Percentiles rank a stretch among this genome's conserved stretches.
Conservation (phyloP, 345 rosid species). For the Geranium rotundifolium region DNA sequence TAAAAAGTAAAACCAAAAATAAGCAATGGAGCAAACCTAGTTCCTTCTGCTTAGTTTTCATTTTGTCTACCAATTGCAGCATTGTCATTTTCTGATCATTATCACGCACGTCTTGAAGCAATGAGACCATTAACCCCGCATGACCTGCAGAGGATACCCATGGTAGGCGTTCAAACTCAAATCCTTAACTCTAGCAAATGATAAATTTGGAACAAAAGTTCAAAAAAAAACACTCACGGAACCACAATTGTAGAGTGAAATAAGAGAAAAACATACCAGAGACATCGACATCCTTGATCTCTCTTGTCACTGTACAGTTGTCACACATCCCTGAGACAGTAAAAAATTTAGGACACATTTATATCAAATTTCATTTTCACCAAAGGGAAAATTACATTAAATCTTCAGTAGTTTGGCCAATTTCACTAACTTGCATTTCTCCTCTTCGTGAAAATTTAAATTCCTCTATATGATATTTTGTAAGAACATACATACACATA, state of each 20-base stretch:
- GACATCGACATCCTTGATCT: constrained; percentile 57
- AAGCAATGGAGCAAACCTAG: constrained; percentile 39
- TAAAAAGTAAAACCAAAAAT: too few relatives aligned
- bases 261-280: constrained; percentile 40
- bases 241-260: constrained; percentile 2
- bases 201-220: neutral
- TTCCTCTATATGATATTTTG: too few relatives aligned
- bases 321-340: constrained; percentile 79
- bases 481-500: too few relatives aligned
- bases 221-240: neutral
- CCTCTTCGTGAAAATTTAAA: too few relatives aligned
- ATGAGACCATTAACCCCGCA: constrained; percentile 52
- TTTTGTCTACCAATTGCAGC: constrained; percentile 84
- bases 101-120: constrained; percentile 57
- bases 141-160: constrained; percentile 32
- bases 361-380: too few relatives aligned
- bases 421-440: too few relatives aligned
- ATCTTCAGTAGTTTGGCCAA: too few relatives aligned
- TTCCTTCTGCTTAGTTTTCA: constrained; percentile 63
- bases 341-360: constrained; percentile 7
- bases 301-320: constrained; percentile 65
- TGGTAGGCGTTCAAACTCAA: constrained; percentile 2
- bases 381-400: too few relatives aligned
- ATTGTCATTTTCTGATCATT: constrained; percentile 71
- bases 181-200: neutral